Evolutionary conservation across 345 rosid species (phyloP), one percentile per base, ranked within the genome.

Genomic region (Abelmoschus esculentus): DNA sequence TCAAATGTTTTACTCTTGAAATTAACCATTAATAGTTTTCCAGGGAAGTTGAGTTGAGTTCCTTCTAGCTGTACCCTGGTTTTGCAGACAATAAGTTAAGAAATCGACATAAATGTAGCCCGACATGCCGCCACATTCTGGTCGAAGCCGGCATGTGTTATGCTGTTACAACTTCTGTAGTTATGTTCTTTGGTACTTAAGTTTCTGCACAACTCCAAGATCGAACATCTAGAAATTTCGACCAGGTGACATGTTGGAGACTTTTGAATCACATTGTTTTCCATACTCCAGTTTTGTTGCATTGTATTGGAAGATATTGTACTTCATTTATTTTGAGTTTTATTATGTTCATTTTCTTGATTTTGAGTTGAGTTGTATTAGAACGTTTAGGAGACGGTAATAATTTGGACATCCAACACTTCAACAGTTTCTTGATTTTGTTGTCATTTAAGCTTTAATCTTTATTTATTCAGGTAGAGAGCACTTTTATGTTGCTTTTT

Each of bases 121-220:
- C 19, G 26, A 42, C 44, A 64, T 12, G 10, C 29, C 47, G 10
- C 29, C 47, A 26, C 40, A 47, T 66, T 66, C 9, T 46, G 18
- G 31, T 26, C 28, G 22, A 65, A 65, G 14, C 3, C 19, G 26
- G 17, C 47, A 19, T 67, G n/a, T 18, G 31, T 53, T 7, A 22
- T 18, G 34, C 31, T 15, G 38, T 69, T 36, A 40, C 72, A 69
- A 28, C 72, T 52, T 69, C 62, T 12, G 18, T 68, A 34, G 6
- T 11, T 62, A 12, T 40, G 67, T 18, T 63, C n/a, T 42, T 42
- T 54, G 40, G 61, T 19, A 54, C 62, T 36, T 53, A 5, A 46
- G 69, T 47, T 66, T 66, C 40, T 7, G 22, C 56, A 46, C 22
- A 7, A 65, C 19, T 64, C 36, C 56, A 47, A 28, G 3, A 28